These are phyloP conservation scores for Camelina sativa DNA, from an alignment of 345 rosid genomes.

Conservation along the genomic window DNA sequence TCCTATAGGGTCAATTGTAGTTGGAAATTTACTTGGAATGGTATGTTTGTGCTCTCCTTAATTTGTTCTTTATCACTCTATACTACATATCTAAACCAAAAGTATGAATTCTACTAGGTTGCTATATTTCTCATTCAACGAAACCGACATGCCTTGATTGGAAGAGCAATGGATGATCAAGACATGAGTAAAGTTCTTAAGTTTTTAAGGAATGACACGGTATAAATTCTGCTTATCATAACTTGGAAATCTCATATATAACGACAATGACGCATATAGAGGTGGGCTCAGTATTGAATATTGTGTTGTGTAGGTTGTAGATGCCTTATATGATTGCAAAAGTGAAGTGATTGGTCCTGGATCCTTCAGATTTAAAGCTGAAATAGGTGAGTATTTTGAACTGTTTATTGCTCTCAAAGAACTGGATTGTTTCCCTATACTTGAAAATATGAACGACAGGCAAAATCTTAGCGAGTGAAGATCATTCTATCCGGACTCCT, in stretches of 20 bases:
- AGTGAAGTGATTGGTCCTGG: conserved; percentile 99
- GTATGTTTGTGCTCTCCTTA: conserved; percentile 45
- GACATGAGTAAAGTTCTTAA: conserved; percentile 91
- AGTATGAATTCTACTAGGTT: conserved; percentile 55
- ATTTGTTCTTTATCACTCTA: conserved; percentile 1
- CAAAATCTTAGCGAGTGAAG: neutral
- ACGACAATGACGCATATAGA: neutral
- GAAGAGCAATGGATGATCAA: conserved; percentile 96
- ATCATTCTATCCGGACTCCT: neutral
- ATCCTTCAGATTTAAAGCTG: conserved; percentile 96
- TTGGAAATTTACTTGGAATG: conserved; percentile 95
- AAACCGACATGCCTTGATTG: conserved; percentile 95
- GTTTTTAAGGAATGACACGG: conserved; percentile 85
- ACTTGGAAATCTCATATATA: neutral
- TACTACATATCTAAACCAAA: conserved; percentile 19
- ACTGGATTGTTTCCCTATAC: conserved; percentile 13
- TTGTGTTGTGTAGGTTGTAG: conserved; percentile 72
- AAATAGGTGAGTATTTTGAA: conserved; percentile 68
- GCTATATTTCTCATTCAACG: conserved; percentile 98
- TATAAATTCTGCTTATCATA: conserved; percentile 44
- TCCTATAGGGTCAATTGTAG: conserved; percentile 90
- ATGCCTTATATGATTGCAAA: conserved; percentile 94
- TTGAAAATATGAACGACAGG: neutral
- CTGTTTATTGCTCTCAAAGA: conserved; percentile 17
- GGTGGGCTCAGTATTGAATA: neutral